A percentile compares a stretch with the other conserved stretches of the same genome.
Evolutionary conservation across 139 green algal species (phyloP).

Genomic region (Edaphochlamys debaryana): DNA sequence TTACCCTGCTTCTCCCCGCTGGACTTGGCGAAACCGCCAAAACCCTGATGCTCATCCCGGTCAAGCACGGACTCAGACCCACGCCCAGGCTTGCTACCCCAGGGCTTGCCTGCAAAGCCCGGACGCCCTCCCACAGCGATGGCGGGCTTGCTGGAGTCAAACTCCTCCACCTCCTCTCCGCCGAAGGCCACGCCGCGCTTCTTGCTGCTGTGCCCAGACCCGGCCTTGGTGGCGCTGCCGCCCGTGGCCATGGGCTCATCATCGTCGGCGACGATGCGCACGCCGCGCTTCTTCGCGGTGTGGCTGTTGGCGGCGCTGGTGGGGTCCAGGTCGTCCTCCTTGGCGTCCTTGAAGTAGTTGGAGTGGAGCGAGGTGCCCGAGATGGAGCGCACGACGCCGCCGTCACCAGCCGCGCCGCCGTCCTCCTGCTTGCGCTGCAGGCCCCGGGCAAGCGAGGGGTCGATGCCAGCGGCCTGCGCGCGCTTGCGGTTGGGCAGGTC

Average conservation of each 20-base stretch:
- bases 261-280: neutral
- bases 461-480: neutral
- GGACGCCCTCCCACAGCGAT: no score
- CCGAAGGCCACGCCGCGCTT: slow-evolving; percentile 14
- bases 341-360: slow-evolving; percentile 25
- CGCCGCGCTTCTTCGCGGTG: neutral
- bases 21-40: no score
- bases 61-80: no score
- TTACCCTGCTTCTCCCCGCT: neutral
- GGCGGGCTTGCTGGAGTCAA: neutral
- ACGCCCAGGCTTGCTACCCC: no score
- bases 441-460: neutral
- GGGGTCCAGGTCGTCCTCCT: neutral
- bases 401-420: neutral
- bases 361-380: slow-evolving; percentile 30
- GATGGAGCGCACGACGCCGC: slow-evolving; percentile 18
- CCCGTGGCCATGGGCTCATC: neutral
- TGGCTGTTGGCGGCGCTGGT: no score
- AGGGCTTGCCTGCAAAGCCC: no score
- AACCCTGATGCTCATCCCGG: no score
- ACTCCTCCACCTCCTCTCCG: slow-evolving; percentile 35
- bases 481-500: neutral
- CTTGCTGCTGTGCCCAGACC: neutral
- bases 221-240: neutral
- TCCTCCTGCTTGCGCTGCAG: neutral